Evolutionary conservation across 345 rosid species (phyloP), one percentile per base, ranked within the genome.

Genomic region (Diplotaxis tenuifolia): DNA sequence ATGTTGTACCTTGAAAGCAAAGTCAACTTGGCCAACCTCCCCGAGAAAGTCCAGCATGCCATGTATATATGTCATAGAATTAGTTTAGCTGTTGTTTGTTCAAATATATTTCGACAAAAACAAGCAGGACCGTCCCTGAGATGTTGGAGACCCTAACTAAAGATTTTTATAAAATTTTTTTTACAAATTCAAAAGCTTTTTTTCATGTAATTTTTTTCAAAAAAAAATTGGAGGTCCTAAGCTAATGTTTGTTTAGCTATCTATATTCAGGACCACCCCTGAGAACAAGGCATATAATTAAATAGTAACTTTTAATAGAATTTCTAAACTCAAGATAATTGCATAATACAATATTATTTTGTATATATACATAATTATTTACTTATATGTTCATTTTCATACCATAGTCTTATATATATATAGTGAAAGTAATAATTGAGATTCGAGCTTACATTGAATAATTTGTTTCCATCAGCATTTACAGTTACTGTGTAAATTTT

Each of bases 11-110:
- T 60, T 18, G 64, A 31, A 20, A 14, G 21, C 21, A 25, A 64
- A 64, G 54, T 64, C 68, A 45, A 64, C 36, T 45, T 23, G 23
- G 38, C 22, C 68, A 15, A 65, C 20, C 32, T 45, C 56, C 56
- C 36, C 36, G 14, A 40, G 15, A 22, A 64, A 40, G 42, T 18
- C 55, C 55, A 54, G 28, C 60, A 27, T 12, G 2, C 9, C 60
- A 23, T n/a, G 4, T 25, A 25, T 55, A 16, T 21, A 23, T 23
- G 31, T 55, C 60, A 22, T 18, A 23, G 18, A 55, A 12, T 23
- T 55, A 14, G 18, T 23, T 54, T 22, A 6, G 60, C 12, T 23
- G 14, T 23, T 55, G 60, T 31, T 6, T 55, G 14, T 27, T 53
- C 27, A 53, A 19, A 52, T 52, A 52, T 19, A 52, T 53, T 53